Evolutionary conservation across 176 grass and related monocot genomes (phyloP).

Genomic region (Musa beccarii): DNA sequence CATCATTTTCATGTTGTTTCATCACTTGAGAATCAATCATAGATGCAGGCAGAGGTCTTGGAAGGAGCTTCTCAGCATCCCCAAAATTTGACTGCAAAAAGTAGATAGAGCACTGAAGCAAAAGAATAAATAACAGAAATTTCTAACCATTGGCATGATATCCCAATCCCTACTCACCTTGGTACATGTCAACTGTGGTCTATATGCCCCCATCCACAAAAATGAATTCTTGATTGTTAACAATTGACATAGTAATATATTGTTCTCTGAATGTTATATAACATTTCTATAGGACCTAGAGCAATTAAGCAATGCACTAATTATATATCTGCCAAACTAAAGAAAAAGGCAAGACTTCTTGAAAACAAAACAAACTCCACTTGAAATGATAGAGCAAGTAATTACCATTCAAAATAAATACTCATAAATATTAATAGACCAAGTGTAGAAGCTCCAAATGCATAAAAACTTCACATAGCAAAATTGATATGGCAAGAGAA

Average conservation of each 20-base stretch:
- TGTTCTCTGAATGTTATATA: neutral
- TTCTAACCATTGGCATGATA: neutral
- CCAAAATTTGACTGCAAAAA: constrained; percentile 51
- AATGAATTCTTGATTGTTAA: neutral
- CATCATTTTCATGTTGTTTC: constrained; percentile 21
- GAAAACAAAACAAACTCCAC: neutral
- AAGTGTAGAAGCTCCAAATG: neutral
- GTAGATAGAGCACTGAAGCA: neutral
- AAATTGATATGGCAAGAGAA: neutral
- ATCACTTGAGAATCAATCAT: constrained; percentile 47
- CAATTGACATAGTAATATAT: neutral
- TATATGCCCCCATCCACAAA: neutral
- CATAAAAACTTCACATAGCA: neutral
- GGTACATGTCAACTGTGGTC: no score
- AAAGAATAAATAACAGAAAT: neutral
- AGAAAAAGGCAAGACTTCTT: neutral
- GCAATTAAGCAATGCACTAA: neutral
- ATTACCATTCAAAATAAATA: neutral
- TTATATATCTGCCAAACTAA: neutral
- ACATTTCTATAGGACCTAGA: neutral
- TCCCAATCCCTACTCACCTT: neutral
- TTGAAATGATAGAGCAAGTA: neutral
- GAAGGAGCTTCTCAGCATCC: constrained; percentile 53
- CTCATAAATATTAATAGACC: neutral
- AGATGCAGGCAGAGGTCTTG: constrained; percentile 71